phyloP scores from a whole-genome alignment of 2,329 filamentous ascomycete genomes.

The Sporothrix dimorphospora region DNA sequence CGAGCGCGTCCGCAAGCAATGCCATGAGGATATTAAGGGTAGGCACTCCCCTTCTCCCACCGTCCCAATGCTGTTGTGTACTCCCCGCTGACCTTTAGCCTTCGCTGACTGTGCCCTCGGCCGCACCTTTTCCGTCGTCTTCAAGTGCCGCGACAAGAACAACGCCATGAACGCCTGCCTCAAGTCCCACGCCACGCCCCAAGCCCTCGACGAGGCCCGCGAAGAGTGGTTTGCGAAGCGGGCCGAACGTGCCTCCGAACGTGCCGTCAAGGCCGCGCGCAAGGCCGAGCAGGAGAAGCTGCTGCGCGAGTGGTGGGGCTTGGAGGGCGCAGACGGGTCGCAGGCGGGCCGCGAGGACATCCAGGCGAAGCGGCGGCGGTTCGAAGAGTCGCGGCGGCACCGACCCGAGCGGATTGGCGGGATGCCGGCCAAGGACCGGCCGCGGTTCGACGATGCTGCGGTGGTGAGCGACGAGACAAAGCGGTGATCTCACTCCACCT shows the following conservation, averaged over 20 bases:
- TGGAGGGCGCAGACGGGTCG: conserved; percentile 52
- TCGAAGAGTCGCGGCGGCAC: conserved; percentile 58
- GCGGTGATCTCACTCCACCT: not conserved
- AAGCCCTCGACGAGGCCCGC: conserved; percentile 82
- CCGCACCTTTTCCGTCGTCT: conserved; percentile 85
- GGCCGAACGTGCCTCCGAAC: conserved; percentile 68
- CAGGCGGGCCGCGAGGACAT: conserved; percentile 54
- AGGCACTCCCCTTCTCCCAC: conserved; percentile 33
- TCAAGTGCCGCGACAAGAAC: conserved; percentile 78
- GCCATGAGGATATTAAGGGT: conserved; percentile 80
- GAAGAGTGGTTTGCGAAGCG: conserved; percentile 90
- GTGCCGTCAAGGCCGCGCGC: conserved; percentile 64
- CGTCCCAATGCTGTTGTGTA: too few species aligned
- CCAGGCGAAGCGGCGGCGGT: conserved; percentile 50
- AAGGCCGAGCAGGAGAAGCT: conserved; percentile 67
- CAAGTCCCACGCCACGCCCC: conserved; percentile 80
- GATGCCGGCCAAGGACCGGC: conserved; percentile 48
- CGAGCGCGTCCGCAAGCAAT: conserved; percentile 74
- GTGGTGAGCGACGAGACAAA: not conserved
- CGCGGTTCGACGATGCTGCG: conserved; percentile 33
- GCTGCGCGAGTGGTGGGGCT: conserved; percentile 68
- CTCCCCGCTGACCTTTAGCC: conserved; percentile 54
- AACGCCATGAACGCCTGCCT: conserved; percentile 94
- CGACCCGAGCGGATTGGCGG: conserved; percentile 60
- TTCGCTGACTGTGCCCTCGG: conserved; percentile 89